These are phyloP conservation scores for Sphaerulina musiva DNA, from an alignment of 2,329 filamentous ascomycete genomes.

Conservation along the genomic window DNA sequence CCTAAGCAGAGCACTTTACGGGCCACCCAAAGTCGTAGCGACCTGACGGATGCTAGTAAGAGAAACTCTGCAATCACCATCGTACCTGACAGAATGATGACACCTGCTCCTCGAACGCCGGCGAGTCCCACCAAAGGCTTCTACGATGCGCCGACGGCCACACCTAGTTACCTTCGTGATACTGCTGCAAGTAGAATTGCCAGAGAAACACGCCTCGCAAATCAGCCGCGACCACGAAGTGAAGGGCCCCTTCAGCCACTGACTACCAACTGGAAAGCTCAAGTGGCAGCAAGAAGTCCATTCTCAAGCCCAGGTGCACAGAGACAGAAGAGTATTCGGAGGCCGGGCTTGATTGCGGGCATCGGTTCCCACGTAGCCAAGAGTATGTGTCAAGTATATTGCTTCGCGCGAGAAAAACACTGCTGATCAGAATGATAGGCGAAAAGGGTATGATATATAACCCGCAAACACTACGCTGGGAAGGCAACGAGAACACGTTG, in stretches of 20 bases:
- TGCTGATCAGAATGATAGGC: conserved; percentile 43
- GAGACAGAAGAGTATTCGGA: conserved; percentile 40
- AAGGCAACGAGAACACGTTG: conserved; percentile 87
- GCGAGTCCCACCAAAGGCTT: conserved; percentile 46
- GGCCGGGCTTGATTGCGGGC: conserved; percentile 85
- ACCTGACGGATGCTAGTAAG: conserved; percentile 28
- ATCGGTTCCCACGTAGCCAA: conserved; percentile 71
- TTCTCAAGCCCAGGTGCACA: conserved; percentile 46
- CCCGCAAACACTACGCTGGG: conserved; percentile 78
- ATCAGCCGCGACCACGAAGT: conserved; percentile 36
- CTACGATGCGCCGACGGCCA: conserved; percentile 40
- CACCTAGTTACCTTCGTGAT: conserved; percentile 59
- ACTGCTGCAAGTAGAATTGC: conserved; percentile 61
- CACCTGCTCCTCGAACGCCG: conserved; percentile 46
- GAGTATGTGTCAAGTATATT: conserved; percentile 51
- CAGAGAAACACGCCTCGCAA: conserved; percentile 49
- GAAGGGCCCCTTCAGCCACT: conserved; percentile 48
- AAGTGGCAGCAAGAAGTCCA: conserved; percentile 46
- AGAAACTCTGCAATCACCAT: conserved; percentile 21
- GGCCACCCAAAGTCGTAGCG: conserved; percentile 28
- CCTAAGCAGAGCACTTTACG: conserved; percentile 45
- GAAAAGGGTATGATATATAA: conserved; percentile 97
- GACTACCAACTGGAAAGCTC: conserved; percentile 55
- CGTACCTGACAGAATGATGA: conserved; percentile 43
- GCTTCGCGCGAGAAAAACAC: background rate